Evolutionary conservation across 164 flowering plant species (phyloP).

Genomic region (Taxillus chinensis): DNA sequence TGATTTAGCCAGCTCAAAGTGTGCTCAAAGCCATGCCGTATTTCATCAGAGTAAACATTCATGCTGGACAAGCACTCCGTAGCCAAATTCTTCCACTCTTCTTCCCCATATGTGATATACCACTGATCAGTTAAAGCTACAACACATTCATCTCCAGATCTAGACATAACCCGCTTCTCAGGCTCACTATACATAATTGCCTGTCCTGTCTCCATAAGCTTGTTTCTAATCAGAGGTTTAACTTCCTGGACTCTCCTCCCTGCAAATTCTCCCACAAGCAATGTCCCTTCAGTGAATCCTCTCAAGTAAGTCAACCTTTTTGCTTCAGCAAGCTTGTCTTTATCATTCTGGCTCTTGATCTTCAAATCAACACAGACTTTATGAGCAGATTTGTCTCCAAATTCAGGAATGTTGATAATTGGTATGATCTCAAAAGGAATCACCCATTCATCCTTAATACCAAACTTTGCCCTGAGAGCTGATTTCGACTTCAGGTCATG

Average conservation of each 20-base stretch:
- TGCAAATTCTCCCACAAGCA: slow-evolving; percentile 62
- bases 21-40: slow-evolving; percentile 76
- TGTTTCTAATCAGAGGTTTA: slow-evolving; percentile 52
- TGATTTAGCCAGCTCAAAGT: slow-evolving; percentile 77
- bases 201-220: slow-evolving; percentile 49
- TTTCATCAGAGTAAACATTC: slow-evolving; percentile 65
- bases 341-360: slow-evolving; percentile 76
- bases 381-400: slow-evolving; percentile 65
- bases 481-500: slow-evolving; percentile 68
- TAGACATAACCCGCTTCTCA: slow-evolving; percentile 73
- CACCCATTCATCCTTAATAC: slow-evolving; percentile 78
- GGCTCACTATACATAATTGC: slow-evolving; percentile 87
- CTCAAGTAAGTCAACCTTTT: slow-evolving; percentile 63
- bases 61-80: slow-evolving; percentile 63
- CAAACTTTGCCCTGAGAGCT: slow-evolving; percentile 50
- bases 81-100: slow-evolving; percentile 59
- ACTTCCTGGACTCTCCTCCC: slow-evolving; percentile 75
- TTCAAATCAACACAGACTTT: slow-evolving; percentile 60
- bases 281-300: slow-evolving; percentile 75
- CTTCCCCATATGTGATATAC: slow-evolving; percentile 81
- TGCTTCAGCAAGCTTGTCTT: slow-evolving; percentile 70
- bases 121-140: slow-evolving; percentile 93
- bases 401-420: slow-evolving; percentile 57
- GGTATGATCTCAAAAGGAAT: slow-evolving; percentile 60
- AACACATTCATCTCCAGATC: slow-evolving; percentile 93